phyloP scores from a whole-genome alignment of 2,329 filamentous ascomycete species.

The Metarhizium humberi region DNA sequence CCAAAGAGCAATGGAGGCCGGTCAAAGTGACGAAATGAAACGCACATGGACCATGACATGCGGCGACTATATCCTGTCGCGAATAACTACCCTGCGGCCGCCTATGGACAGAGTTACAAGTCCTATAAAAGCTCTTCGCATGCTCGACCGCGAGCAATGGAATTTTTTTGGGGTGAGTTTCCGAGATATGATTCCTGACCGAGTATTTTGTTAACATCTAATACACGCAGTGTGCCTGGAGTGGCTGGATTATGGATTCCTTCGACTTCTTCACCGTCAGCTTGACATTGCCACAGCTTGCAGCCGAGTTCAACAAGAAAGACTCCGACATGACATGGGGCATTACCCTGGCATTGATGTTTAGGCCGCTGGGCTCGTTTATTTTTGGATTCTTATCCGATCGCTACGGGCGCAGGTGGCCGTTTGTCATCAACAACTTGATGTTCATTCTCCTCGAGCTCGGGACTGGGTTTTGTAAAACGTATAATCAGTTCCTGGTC shows the following conservation, averaged over 20 bases:
- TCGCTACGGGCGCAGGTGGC: not conserved
- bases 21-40: too few species aligned
- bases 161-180: not conserved
- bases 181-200: too few species aligned
- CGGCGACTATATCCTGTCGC: not conserved
- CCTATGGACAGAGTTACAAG: not conserved
- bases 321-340: not conserved
- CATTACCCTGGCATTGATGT: not conserved
- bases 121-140: not conserved
- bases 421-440: not conserved
- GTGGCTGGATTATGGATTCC: not conserved
- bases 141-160: not conserved
- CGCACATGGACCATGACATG: not conserved
- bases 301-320: not conserved
- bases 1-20: too few species aligned
- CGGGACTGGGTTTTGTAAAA: not conserved
- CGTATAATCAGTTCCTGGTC: not conserved
- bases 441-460: not conserved
- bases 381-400: not conserved
- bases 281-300: not conserved
- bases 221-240: not conserved
- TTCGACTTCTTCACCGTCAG: not conserved
- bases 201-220: not conserved
- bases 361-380: not conserved
- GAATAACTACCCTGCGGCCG: not conserved